Conservation (phyloP, 192 early-diverging fungal genomes). For the Umbelopsis vinacea region DNA sequence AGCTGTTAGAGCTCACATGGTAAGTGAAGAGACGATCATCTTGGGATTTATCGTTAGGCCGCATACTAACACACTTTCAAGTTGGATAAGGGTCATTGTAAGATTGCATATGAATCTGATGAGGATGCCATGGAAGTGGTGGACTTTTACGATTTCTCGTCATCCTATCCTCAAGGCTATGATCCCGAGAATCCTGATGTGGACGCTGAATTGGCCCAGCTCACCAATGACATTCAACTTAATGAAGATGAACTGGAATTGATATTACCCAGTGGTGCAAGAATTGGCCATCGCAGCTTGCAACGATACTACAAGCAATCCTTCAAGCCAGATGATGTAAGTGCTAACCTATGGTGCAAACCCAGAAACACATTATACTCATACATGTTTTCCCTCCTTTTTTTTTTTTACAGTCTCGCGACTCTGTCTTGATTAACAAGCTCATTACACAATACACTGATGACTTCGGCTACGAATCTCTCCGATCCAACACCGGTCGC, state of each 20-base stretch:
- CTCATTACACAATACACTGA: slow-evolving; percentile 73
- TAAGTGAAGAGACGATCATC: slow-evolving; percentile 25
- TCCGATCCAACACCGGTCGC: slow-evolving; percentile 15
- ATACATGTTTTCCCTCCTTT: background rate
- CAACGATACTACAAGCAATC: slow-evolving; percentile 88
- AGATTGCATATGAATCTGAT: slow-evolving; percentile 94
- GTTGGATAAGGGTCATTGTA: slow-evolving; percentile 93
- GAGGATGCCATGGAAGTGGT: slow-evolving; percentile 88
- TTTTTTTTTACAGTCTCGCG: slow-evolving; percentile 48
- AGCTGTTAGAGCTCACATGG: slow-evolving; percentile 95
- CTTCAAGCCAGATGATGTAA: slow-evolving; percentile 66
- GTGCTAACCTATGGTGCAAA: background rate
- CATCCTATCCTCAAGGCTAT: slow-evolving; percentile 71
- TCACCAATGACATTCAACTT: slow-evolving; percentile 47
- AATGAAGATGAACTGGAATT: slow-evolving; percentile 86
- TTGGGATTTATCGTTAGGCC: background rate
- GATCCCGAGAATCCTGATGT: slow-evolving; percentile 52
- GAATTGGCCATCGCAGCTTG: slow-evolving; percentile 82
- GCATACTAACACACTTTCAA: slow-evolving; percentile 24
- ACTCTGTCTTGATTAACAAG: slow-evolving; percentile 80
- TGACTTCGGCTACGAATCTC: slow-evolving; percentile 49
- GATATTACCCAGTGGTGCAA: slow-evolving; percentile 81
- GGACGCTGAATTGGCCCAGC: slow-evolving; percentile 45
- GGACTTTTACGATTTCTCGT: slow-evolving; percentile 96
- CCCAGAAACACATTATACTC: slow-evolving; percentile 1